phyloP scores from a whole-genome alignment of 352 stramenopile species.

The Globisporangium cylindrosporum region DNA sequence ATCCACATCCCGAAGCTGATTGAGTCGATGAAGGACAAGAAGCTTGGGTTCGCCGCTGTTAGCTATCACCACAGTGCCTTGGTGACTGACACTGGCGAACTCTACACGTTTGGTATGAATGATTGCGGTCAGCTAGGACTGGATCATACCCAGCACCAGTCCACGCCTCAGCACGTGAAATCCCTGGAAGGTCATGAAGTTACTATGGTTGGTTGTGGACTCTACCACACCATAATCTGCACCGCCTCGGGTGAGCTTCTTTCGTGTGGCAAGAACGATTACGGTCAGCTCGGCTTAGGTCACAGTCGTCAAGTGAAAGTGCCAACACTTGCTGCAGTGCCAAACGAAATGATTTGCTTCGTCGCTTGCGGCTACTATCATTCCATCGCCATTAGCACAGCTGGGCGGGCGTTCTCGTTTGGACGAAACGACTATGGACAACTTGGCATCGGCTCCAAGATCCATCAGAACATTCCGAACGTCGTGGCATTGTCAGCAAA shows the following conservation, averaged over 20 bases:
- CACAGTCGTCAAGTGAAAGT: slow-evolving; percentile 80
- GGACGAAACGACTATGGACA: slow-evolving; percentile 88
- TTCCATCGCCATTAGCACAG: slow-evolving; percentile 64
- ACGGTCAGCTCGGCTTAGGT: slow-evolving; percentile 76
- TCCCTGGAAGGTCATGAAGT: slow-evolving; percentile 67
- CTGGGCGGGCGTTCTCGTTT: slow-evolving; percentile 72
- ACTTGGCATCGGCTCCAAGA: slow-evolving; percentile 80
- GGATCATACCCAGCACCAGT: slow-evolving; percentile 78
- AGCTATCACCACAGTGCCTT: slow-evolving; percentile 87
- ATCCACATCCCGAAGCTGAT: slow-evolving; percentile 84
- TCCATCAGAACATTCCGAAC: slow-evolving; percentile 75
- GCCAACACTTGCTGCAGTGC: slow-evolving; percentile 48
- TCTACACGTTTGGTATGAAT: slow-evolving; percentile 90
- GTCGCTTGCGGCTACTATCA: slow-evolving; percentile 88
- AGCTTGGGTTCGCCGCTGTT: slow-evolving; percentile 71
- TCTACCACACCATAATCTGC: slow-evolving; percentile 85
- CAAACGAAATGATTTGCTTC: slow-evolving; percentile 77
- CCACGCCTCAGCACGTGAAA: slow-evolving; percentile 74
- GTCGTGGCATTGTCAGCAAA: slow-evolving; percentile 67
- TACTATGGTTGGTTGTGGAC: slow-evolving; percentile 72
- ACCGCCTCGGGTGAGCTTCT: slow-evolving; percentile 66
- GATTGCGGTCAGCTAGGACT: slow-evolving; percentile 84
- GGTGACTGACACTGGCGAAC: slow-evolving; percentile 63
- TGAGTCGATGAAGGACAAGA: slow-evolving; percentile 82
- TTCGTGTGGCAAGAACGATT: slow-evolving; percentile 87